These are phyloP conservation scores for Vicia faba DNA, from an alignment of 306 rosid genomes.

Conservation along the genomic window DNA sequence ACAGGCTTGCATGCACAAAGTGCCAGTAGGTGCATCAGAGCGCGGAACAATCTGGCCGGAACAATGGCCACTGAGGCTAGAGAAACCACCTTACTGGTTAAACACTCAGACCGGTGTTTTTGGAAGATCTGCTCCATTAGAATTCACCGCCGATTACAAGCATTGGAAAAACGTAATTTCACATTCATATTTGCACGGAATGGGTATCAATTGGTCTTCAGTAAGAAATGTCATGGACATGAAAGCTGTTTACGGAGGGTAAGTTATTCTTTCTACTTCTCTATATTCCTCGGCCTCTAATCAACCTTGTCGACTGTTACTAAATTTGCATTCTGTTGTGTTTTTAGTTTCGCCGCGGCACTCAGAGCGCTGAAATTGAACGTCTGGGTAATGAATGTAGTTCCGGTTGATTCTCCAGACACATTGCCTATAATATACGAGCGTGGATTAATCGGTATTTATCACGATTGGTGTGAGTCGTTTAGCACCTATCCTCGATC, in stretches of 20 bases:
- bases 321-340: slow-evolving; percentile 16
- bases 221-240: slow-evolving; percentile 89
- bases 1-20: slow-evolving; percentile 74
- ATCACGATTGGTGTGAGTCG: slow-evolving; percentile 91
- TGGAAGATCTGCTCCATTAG: slow-evolving; percentile 59
- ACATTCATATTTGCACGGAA: slow-evolving; percentile 67
- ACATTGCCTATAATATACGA: slow-evolving; percentile 75
- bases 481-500: slow-evolving; percentile 80
- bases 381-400: slow-evolving; percentile 87
- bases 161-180: slow-evolving; percentile 74
- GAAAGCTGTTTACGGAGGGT: slow-evolving; percentile 93
- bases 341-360: slow-evolving; percentile 79
- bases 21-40: slow-evolving; percentile 53
- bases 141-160: slow-evolving; percentile 63
- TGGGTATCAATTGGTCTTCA: slow-evolving; percentile 73
- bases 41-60: slow-evolving; percentile 77
- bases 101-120: slow-evolving; percentile 61
- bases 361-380: slow-evolving; percentile 53
- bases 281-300: neutral
- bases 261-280: slow-evolving; percentile 39
- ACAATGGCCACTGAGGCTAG: slow-evolving; percentile 78
- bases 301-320: neutral
- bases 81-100: slow-evolving; percentile 82
- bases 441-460: slow-evolving; percentile 79
- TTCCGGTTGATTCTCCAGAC: slow-evolving; percentile 66